Conservation (phyloP, 805 yeast genomes). For the Kurtzmaniella fragi region DNA sequence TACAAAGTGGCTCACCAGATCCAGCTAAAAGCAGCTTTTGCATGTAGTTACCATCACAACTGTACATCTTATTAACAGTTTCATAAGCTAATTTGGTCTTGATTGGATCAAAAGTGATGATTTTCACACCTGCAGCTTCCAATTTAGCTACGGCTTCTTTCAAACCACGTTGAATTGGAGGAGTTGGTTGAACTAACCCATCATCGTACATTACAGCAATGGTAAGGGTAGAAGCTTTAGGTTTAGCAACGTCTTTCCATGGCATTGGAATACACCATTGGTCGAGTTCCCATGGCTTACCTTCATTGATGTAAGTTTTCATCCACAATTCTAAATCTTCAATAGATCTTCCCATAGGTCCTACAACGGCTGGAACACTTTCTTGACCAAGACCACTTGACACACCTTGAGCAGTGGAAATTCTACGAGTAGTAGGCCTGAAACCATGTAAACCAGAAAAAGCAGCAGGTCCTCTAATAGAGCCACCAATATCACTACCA, state of each 20-base stretch:
- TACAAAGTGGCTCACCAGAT: slow-evolving; percentile 67
- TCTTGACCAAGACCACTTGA: slow-evolving; percentile 61
- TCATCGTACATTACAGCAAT: slow-evolving; percentile 63
- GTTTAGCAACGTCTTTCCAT: slow-evolving; percentile 45
- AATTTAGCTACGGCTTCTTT: slow-evolving; percentile 50
- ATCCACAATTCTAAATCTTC: slow-evolving; percentile 68
- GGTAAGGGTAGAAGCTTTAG: slow-evolving; percentile 42
- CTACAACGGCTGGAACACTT: slow-evolving; percentile 59
- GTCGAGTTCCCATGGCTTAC: slow-evolving; percentile 59
- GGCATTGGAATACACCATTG: slow-evolving; percentile 44
- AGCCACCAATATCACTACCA: slow-evolving; percentile 42
- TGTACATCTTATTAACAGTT: slow-evolving; percentile 52
- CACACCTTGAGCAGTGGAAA: slow-evolving; percentile 39
- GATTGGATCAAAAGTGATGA: slow-evolving; percentile 54
- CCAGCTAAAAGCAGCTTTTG: slow-evolving; percentile 47
- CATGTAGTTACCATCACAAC: slow-evolving; percentile 62
- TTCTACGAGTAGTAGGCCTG: slow-evolving; percentile 38
- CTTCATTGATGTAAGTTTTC: slow-evolving; percentile 55
- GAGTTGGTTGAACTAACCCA: slow-evolving; percentile 61
- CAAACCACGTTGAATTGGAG: slow-evolving; percentile 58
- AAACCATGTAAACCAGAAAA: slow-evolving; percentile 37
- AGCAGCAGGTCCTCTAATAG: slow-evolving; percentile 41
- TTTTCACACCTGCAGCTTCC: slow-evolving; percentile 52
- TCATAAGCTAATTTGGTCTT: slow-evolving; percentile 55
- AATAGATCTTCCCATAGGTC: slow-evolving; percentile 61